Evolutionary conservation across 2,329 filamentous ascomycete genomes (phyloP), one percentile per base, ranked within the genome.

Genomic region (Monilinia polystroma): DNA sequence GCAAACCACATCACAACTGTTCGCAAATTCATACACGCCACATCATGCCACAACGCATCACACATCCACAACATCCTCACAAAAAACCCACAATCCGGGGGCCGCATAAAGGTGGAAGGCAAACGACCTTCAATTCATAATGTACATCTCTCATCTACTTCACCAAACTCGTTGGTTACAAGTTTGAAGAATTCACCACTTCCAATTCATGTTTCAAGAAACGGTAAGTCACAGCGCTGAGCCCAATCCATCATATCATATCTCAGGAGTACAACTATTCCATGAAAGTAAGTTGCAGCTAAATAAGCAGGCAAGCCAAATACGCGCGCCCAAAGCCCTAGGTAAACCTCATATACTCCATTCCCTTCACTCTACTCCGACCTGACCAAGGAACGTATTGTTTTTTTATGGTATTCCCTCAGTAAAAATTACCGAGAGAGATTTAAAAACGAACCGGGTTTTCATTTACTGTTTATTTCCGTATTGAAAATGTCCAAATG

Each of bases 401-500:
- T 35, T 35, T 60, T 49, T 49, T 49, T 49, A 29, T 49, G 20
- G 18, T 38, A 49, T n/a, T 18, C 35, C 29, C 43, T 16, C 16
- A 20, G 11, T 35, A 49, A 32, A 23, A 32, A 49, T 29, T 16
- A 32, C 12, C 7, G 12, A 49, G 45, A 51, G 53, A 12, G 18
- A n/a, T 51, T 49, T 1, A n/a, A 38, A 38, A 11, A 10, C 16
- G 18, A 60, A 60, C 29, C 16, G 23, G 23, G 10, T 16, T 49
- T 29, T 26, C 23, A 23, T 51, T 59, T 66, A 62, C 45, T 74
- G 72, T 69, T 76, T 67, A 66, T 74, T 70, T 53, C 67, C 67
- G 59, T 75, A 77, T 56, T 76, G 72, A 67, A 94, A 94, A 76
- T 83, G 85, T 58, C 91, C 91, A 81, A 94, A 93, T 32, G 89